Evolutionary conservation across 2,329 filamentous ascomycete species (phyloP), one percentile per base, ranked within the genome.

Genomic region (Teratosphaeria viscida): DNA sequence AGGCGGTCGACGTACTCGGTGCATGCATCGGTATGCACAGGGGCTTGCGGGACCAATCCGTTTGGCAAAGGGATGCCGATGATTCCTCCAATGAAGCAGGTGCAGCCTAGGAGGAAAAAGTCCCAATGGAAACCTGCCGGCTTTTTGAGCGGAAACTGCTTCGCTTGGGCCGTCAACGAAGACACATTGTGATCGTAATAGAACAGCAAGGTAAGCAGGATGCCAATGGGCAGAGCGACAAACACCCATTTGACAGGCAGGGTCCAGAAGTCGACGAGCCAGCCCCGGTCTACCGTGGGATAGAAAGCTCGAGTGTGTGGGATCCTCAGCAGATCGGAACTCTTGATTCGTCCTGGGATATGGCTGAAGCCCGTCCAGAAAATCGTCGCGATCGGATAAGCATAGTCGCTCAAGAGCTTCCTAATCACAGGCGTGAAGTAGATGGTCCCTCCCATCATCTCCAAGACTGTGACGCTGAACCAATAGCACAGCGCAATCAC

Each of bases 71-170:
- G 82, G 6, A 84, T 76, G 2, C 80, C 81, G 11, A 84, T 73
- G n/a, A 84, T 75, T 0, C 80, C 81, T 2, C 77, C 76, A 23
- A 83, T 74, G 61, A 81, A 80, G 1, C 79, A 82, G 0, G 81
- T 83, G 61, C 78, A 75, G 6, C 81, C 82, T 0, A 84, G 75
- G 0, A 84, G 74, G 69, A 83, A 83, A 65, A 83, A 78, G 67
- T 84, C 82, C 81, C 81, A 83, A 67, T 83, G 81, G 66, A 83
- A 84, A n/a, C 81, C 81, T 0, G 80, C 81, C 0, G 81, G 81
- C 64, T 84, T 84, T 57, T 77, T 77, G 11, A 84, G 72, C 0
- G 81, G 81, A 55, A 80, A 84, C 29, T 82, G 76, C 29, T 77
- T 78, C 14, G 79, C 81, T 69, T 84, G 82, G 0, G 81, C 81